Evolutionary conservation across 306 rosid genomes (phyloP), one percentile per base, ranked within the genome.

Genomic region (Arachis stenosperma): DNA sequence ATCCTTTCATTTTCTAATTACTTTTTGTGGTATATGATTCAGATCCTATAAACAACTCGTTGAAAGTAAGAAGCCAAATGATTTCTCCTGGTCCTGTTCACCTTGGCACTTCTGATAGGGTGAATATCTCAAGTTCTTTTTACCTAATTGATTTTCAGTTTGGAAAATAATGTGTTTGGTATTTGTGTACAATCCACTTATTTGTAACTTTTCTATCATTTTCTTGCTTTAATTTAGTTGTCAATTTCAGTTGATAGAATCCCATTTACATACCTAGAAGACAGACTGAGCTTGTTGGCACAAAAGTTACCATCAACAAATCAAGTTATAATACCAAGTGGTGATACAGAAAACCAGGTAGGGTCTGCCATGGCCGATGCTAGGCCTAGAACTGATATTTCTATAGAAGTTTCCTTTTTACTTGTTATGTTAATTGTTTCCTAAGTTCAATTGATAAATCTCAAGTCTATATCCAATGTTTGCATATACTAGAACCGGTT

Each of bases 351-450:
- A 67, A 73, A 65, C 80, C 79, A 83, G 79, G 82, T 79, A 83
- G 86, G 75, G 61, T 77, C 78, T 74, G 71, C 81, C 80, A 92
- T 92, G 98, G 90, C 98, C 73, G 96, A 86, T 79, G 92, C 70
- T 75, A 92, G 98, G 86, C 96, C 98, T 7, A 82, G 93, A 84
- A 90, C 98, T 78, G 98, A 92, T 87, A 92, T 92, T 40, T 90
- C 98, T 57, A 90, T 96, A 52, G 98, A 92, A 12, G 40, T 65
- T 76, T 75, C 44, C 33, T 5, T 64, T 68, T 72, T 50, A 68
- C 86, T 69, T 67, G 58, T 61, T 14, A 44, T 68, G 27, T 37
- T 69, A 55, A 17, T 47, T 74, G 41, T 44, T 30, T 14, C 37
- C 68, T 67, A 42, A 42, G 46, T 8, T 42, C 46, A 42, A 42